Conservation (phyloP, 2,329 filamentous ascomycete species). For the Aspergillus sp. region DNA sequence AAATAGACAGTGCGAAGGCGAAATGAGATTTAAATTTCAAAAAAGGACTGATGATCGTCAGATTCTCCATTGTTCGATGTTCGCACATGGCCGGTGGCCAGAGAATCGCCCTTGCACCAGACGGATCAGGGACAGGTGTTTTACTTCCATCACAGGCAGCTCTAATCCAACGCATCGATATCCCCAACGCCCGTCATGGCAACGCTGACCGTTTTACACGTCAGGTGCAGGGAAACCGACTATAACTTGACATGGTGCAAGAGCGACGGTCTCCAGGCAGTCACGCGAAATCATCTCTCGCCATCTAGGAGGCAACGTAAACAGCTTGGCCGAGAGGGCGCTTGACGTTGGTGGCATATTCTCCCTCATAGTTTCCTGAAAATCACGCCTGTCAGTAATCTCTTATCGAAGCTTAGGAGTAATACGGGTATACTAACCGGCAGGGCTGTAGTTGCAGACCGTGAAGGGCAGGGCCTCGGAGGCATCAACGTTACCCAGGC, state of each 20-base stretch:
- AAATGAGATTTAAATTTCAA: conserved; percentile 9
- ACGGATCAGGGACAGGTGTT: not conserved
- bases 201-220: not conserved
- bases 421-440: conserved; percentile 58
- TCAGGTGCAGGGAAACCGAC: not conserved
- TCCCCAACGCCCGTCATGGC: not conserved
- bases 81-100: conserved; percentile 3
- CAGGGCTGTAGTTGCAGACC: conserved; percentile 82
- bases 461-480: conserved; percentile 64
- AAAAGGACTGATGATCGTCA: conserved; percentile 19
- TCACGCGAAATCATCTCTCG: conserved; percentile 5
- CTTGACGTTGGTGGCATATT: conserved; percentile 57
- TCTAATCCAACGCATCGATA: not conserved
- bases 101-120: conserved; percentile 1
- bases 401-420: too few relatives aligned
- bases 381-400: conserved; percentile 28
- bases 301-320: conserved; percentile 32
- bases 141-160: conserved; percentile 1
- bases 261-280: conserved; percentile 4
- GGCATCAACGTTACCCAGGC: conserved; percentile 45
- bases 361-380: conserved; percentile 56
- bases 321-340: conserved; percentile 42
- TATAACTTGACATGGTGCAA: not conserved
- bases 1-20: conserved; percentile 6
- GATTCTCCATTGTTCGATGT: conserved; percentile 12